Conservation (phyloP, 2,329 filamentous ascomycete genomes). For the Atkinsonella texensis region DNA sequence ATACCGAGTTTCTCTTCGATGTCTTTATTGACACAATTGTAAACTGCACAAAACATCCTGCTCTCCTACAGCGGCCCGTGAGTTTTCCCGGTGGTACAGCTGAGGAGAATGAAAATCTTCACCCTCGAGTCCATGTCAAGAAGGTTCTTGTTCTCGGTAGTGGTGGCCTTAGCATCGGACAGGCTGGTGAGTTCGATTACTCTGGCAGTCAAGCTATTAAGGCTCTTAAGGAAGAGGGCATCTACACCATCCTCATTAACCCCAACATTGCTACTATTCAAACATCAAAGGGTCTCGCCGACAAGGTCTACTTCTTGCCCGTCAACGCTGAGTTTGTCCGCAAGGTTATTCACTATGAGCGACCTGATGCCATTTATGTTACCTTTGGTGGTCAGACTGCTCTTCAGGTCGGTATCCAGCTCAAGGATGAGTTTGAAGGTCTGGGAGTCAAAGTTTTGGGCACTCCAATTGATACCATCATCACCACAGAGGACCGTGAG, state of each 20-base stretch:
- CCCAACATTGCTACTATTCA: conserved; percentile 98
- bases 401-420: conserved; percentile 89
- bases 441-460: conserved; percentile 91
- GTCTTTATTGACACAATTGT: conserved; percentile 84
- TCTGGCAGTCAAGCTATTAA: conserved; percentile 98
- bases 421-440: conserved; percentile 90
- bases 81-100: conserved; percentile 75
- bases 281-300: conserved; percentile 91
- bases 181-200: conserved; percentile 98
- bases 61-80: conserved; percentile 60
- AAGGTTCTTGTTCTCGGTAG: conserved; percentile 91
- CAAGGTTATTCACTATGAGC: conserved; percentile 92
- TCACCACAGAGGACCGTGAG: conserved; percentile 96
- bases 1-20: conserved; percentile 95
- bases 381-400: conserved; percentile 98
- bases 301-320: conserved; percentile 97
- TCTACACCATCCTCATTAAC: conserved; percentile 97
- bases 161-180: conserved; percentile 92
- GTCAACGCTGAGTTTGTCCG: conserved; percentile 95
- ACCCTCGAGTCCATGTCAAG: conserved; percentile 76
- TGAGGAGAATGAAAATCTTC: conserved; percentile 63
- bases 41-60: conserved; percentile 54
- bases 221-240: conserved; percentile 92
- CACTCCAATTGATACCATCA: conserved; percentile 95
- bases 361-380: conserved; percentile 91